phyloP scores from a whole-genome alignment of 306 rosid genomes.

The Lupinus albus region DNA sequence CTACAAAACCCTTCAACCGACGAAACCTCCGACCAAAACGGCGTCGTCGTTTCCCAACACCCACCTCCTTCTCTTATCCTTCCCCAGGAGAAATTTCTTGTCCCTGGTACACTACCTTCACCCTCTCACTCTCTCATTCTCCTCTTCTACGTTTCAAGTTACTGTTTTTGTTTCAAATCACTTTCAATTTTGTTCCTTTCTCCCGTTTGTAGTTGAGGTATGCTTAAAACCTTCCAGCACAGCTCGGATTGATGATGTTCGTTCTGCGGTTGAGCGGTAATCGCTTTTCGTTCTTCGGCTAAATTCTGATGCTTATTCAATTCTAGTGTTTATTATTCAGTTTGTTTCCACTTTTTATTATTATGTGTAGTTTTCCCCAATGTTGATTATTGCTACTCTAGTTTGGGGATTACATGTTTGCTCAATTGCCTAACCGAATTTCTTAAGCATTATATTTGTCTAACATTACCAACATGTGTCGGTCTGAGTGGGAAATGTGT shows the following conservation, averaged over 20 bases:
- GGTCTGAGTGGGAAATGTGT: no score
- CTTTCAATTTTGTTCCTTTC: constrained; percentile 28
- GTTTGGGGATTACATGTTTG: constrained; percentile 25
- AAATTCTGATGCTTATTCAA: neutral
- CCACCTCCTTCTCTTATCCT: constrained; percentile 36
- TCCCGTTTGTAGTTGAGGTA: constrained; percentile 64
- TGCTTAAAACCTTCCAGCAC: constrained; percentile 84
- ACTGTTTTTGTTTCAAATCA: neutral
- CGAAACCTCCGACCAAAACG: constrained; percentile 44
- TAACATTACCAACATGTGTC: no score
- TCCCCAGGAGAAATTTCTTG: constrained; percentile 60
- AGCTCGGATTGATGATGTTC: constrained; percentile 67
- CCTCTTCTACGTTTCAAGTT: neutral
- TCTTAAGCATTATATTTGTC: neutral
- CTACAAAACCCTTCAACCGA: constrained; percentile 43
- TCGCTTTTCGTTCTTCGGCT: neutral
- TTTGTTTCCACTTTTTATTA: neutral
- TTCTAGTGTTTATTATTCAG: neutral
- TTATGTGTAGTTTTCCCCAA: neutral
- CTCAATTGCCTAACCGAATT: constrained; percentile 4
- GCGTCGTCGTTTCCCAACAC: constrained; percentile 30
- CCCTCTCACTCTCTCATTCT: neutral
- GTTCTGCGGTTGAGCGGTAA: constrained; percentile 74
- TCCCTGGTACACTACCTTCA: constrained; percentile 61
- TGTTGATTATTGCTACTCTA: neutral